Conservation (phyloP, 495 filamentous ascomycete genomes). For the Cetradonia linearis region DNA sequence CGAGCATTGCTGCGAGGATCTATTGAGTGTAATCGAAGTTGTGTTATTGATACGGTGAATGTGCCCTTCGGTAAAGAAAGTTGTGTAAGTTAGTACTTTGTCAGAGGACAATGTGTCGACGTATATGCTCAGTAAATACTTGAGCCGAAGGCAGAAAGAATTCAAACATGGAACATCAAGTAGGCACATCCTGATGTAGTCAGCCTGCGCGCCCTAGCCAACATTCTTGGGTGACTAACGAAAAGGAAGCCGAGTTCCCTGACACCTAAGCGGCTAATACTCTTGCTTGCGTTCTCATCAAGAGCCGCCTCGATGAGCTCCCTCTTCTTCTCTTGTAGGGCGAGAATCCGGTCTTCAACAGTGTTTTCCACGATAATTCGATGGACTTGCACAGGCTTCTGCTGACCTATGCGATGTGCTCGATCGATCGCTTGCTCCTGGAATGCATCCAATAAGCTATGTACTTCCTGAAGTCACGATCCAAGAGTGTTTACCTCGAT, state of each 20-base stretch:
- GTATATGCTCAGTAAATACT: background rate
- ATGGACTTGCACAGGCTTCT: slow-evolving; percentile 63
- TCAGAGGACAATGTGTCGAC: background rate
- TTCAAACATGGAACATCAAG: background rate
- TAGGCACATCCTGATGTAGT: background rate
- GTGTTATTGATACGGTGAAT: too few species aligned
- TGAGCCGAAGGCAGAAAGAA: background rate
- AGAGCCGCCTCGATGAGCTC: slow-evolving; percentile 69
- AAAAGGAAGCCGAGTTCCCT: slow-evolving; percentile 65
- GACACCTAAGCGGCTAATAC: slow-evolving; percentile 49
- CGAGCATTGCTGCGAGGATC: background rate
- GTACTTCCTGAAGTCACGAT: background rate
- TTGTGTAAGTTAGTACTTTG: background rate
- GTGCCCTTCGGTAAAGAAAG: background rate
- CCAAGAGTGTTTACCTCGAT: slow-evolving; percentile 43
- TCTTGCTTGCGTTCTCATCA: slow-evolving; percentile 63
- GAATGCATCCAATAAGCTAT: background rate
- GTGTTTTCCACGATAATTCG: slow-evolving; percentile 67
- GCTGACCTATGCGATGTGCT: slow-evolving; percentile 83
- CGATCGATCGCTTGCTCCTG: slow-evolving; percentile 84
- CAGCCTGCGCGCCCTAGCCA: background rate
- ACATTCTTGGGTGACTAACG: slow-evolving; percentile 34
- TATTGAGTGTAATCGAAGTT: background rate
- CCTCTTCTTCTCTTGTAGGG: slow-evolving; percentile 76
- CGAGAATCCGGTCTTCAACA: slow-evolving; percentile 82